These are phyloP conservation scores for Dictyostelium discoideum DNA, from an alignment of 78 protist genomes.

Conservation along the genomic window DNA sequence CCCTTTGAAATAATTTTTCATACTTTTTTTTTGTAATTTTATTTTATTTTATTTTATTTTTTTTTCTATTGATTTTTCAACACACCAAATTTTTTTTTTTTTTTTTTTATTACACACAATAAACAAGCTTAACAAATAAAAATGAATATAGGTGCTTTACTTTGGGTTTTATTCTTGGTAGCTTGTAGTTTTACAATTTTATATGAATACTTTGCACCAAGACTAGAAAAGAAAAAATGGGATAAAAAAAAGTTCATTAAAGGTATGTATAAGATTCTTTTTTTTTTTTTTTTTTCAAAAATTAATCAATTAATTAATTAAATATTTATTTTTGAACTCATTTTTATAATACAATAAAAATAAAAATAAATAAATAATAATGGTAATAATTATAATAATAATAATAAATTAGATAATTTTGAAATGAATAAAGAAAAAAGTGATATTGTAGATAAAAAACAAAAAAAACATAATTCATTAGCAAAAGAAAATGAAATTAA, in stretches of 20 bases:
- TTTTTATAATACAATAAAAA: no score
- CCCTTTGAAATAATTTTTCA: not conserved
- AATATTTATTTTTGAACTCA: no score
- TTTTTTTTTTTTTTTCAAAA: no score
- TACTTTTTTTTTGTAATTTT: not conserved
- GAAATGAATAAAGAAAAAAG: not conserved
- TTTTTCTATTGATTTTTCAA: not conserved
- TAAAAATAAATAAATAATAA: no score
- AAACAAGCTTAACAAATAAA: not conserved
- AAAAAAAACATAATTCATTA: not conserved
- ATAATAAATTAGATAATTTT: not conserved
- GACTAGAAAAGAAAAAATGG: not conserved
- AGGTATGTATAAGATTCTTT: not conserved
- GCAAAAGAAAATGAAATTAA: not conserved
- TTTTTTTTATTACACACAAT: not conserved
- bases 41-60: not conserved
- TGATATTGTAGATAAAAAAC: not conserved
- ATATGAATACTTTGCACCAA: not conserved
- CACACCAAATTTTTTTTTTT: not conserved
- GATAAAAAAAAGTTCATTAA: not conserved
- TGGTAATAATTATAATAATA: no score
- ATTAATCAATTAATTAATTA: no score
- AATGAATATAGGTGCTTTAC: not conserved
- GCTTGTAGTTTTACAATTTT: not conserved
- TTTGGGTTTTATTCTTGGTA: not conserved